Conservation (phyloP, 768 basidiomycete species). For the Ramaria sp. region DNA sequence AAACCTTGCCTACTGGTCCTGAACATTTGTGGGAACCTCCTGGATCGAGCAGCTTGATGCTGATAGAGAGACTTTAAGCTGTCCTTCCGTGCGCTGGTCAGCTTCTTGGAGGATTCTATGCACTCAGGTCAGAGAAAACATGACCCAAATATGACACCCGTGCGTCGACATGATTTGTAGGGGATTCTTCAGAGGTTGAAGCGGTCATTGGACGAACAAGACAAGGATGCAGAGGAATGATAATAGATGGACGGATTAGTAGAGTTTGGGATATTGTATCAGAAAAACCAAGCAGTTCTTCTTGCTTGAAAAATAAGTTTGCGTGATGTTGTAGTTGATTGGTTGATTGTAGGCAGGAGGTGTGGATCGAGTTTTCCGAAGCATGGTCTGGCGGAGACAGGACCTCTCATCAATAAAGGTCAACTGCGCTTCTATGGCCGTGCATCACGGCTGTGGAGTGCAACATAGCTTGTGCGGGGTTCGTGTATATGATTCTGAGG, state of each 20-base stretch:
- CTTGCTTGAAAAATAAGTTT: too few species aligned
- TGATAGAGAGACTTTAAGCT: not conserved
- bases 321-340: too few species aligned
- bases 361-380: too few species aligned
- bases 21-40: not conserved
- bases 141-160: not conserved
- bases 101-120: not conserved
- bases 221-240: not conserved
- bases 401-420: too few species aligned
- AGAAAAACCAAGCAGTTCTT: too few species aligned
- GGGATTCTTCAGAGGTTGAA: not conserved
- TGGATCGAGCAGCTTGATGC: not conserved
- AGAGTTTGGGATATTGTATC: too few species aligned
- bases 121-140: not conserved
- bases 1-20: constrained; percentile 4
- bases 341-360: too few species aligned
- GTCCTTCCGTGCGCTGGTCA: not conserved
- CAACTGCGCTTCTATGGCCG: too few species aligned
- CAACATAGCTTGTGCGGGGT: too few species aligned
- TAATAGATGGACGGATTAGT: not conserved
- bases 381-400: too few species aligned
- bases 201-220: not conserved
- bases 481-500: too few species aligned
- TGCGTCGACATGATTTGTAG: constrained; percentile 1
- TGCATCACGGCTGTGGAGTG: too few species aligned